phyloP scores from a whole-genome alignment of 345 rosid species.

The Carallia brachiata region DNA sequence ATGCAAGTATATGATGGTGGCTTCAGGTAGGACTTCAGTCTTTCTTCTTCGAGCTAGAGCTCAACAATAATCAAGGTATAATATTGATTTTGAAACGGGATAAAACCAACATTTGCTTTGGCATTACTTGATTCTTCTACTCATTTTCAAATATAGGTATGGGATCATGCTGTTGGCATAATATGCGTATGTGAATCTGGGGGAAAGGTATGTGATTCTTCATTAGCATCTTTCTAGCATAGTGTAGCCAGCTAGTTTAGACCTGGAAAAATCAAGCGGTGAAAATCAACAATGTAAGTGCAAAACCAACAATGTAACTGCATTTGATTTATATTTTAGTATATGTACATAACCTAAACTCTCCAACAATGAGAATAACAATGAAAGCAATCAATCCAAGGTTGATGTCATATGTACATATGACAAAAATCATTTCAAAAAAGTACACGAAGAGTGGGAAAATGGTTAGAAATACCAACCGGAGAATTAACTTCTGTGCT shows the following conservation, averaged over 20 bases:
- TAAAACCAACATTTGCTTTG: background rate
- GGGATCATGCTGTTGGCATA: slow-evolving; percentile 97
- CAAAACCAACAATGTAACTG: no score
- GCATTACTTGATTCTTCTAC: slow-evolving; percentile 9
- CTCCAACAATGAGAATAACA: no score
- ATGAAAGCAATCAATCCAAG: no score
- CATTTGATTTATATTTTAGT: no score
- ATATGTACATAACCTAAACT: no score
- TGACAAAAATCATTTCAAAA: no score
- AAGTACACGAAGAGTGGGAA: no score
- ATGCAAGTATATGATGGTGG: slow-evolving; percentile 76
- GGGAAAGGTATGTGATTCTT: slow-evolving; percentile 60
- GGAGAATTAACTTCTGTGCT: no score
- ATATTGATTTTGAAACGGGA: slow-evolving; percentile 1
- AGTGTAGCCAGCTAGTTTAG: background rate
- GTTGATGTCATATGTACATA: no score
- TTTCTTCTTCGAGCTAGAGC: slow-evolving; percentile 42
- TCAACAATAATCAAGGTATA: slow-evolving; percentile 48
- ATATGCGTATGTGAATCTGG: slow-evolving; percentile 89
- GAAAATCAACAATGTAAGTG: no score
- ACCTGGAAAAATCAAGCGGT: no score
- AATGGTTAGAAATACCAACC: no score
- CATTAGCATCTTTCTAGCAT: background rate
- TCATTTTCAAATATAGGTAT: slow-evolving; percentile 43
- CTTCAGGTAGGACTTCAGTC: slow-evolving; percentile 65